phyloP scores from a whole-genome alignment of 305 asterid genomes.

The Solanum hybrid region DNA sequence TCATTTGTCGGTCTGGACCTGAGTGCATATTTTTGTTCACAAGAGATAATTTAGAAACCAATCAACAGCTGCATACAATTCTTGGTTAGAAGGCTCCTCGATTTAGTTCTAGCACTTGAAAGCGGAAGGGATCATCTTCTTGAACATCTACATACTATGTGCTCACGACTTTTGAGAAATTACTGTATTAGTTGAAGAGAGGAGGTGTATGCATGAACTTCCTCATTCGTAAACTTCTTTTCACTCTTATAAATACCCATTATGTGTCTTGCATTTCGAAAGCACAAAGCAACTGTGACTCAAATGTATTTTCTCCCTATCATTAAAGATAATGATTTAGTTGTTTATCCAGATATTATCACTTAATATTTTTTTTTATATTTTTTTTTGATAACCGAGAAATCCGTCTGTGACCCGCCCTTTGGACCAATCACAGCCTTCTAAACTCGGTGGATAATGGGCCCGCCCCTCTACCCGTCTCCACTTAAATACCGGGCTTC shows the following conservation, averaged over 20 bases:
- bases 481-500: no score
- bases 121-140: background rate
- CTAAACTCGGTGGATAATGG: no score
- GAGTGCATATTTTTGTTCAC: background rate
- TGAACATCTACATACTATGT: background rate
- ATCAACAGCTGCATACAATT: background rate
- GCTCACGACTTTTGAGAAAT: background rate
- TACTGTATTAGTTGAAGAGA: background rate
- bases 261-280: background rate
- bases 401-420: no score
- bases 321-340: background rate
- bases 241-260: background rate
- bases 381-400: no score
- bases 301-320: background rate
- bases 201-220: background rate
- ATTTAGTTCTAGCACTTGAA: background rate
- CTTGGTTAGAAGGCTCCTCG: background rate
- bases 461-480: no score
- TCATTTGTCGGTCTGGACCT: background rate
- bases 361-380: background rate
- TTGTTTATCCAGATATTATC: background rate
- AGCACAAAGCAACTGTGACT: background rate
- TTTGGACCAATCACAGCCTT: no score
- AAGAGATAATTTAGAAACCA: background rate
- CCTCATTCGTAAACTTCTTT: background rate